Evolutionary conservation across 169 alveolate genomes (phyloP).

Genomic region (Eimeria brunetti): DNA sequence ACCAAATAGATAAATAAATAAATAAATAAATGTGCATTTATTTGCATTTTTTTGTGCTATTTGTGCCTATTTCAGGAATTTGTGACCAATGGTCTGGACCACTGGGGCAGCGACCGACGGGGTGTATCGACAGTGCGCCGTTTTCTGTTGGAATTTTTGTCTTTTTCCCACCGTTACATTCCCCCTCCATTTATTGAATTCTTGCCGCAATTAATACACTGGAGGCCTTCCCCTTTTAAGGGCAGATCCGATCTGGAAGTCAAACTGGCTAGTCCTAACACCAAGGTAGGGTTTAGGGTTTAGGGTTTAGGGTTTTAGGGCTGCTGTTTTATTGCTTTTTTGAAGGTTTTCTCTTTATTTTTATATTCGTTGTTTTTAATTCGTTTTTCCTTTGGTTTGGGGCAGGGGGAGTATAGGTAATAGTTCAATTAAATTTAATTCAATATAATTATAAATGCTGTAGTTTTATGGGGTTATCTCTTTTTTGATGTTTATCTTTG

Average conservation of each 20-base stretch:
- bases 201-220: conserved; percentile 83
- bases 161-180: conserved; percentile 88
- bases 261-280: conserved; percentile 83
- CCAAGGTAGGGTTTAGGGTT: conserved; percentile 28
- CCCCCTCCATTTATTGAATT: conserved; percentile 88
- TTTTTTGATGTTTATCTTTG: too few relatives aligned
- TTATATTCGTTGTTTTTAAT: too few relatives aligned
- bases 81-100: conserved; percentile 88
- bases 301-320: not conserved
- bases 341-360: too few relatives aligned
- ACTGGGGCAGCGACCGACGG: conserved; percentile 92
- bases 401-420: too few relatives aligned
- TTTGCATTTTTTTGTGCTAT: not conserved
- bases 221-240: conserved; percentile 87
- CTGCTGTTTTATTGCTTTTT: too few relatives aligned
- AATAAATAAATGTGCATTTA: not conserved
- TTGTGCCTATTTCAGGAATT: conserved; percentile 61
- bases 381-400: too few relatives aligned
- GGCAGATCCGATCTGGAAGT: conserved; percentile 91
- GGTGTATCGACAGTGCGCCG: conserved; percentile 90
- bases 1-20: too few relatives aligned
- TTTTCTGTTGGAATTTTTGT: conserved; percentile 89
- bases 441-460: too few relatives aligned
- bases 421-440: too few relatives aligned
- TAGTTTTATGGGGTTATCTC: too few relatives aligned